These are phyloP conservation scores for Tricholoma bakamatsutake DNA, from an alignment of 768 basidiomycete genomes.

Conservation along the genomic window DNA sequence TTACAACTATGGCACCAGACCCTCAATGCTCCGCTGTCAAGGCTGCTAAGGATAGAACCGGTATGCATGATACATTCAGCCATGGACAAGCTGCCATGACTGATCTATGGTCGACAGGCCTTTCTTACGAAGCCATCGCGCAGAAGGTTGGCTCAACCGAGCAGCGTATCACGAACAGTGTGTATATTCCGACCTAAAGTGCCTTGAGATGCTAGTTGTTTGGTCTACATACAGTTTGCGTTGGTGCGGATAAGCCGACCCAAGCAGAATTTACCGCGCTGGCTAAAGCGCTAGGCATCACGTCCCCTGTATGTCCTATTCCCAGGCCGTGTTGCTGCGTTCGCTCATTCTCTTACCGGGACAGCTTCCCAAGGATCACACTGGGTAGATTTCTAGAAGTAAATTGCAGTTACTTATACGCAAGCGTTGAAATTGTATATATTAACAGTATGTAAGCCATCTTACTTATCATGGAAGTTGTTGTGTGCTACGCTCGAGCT, in stretches of 20 bases:
- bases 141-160: conserved; percentile 31
- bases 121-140: conserved; percentile 47
- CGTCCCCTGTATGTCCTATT: conserved; percentile 24
- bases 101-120: conserved; percentile 25
- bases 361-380: not conserved
- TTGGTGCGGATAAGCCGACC: conserved; percentile 36
- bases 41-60: conserved; percentile 41
- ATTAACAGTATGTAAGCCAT: too few relatives aligned
- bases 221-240: conserved; percentile 36
- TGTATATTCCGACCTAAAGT: conserved; percentile 13
- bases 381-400: not conserved
- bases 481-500: too few relatives aligned
- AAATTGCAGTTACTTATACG: not conserved
- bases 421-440: not conserved
- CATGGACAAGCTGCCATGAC: not conserved
- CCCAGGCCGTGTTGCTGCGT: not conserved
- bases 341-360: not conserved
- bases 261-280: conserved; percentile 44
- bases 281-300: conserved; percentile 37
- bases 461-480: too few relatives aligned
- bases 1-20: conserved; percentile 22
- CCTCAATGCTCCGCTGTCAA: conserved; percentile 56
- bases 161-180: conserved; percentile 51
- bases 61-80: conserved; percentile 26
- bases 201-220: not conserved